These are phyloP conservation scores for Stemphylium beticola DNA, from an alignment of 2,329 filamentous ascomycete species.

Conservation along the genomic window DNA sequence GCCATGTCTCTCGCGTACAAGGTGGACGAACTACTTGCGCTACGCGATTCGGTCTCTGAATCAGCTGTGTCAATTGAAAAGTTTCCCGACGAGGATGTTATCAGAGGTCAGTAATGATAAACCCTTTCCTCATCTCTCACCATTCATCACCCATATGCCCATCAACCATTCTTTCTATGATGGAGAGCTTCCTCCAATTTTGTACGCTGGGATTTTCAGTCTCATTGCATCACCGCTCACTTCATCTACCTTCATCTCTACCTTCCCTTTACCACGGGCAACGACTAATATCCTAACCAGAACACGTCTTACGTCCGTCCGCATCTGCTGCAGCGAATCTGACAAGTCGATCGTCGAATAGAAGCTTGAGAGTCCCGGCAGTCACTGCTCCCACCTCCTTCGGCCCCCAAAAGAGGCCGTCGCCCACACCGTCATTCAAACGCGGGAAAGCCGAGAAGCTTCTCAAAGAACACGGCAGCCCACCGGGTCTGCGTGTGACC, in stretches of 20 bases:
- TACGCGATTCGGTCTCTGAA: conserved; percentile 51
- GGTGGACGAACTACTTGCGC: conserved; percentile 50
- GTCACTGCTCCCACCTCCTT: conserved; percentile 22
- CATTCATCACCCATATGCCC: conserved; percentile 18
- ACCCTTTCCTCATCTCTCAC: conserved; percentile 18
- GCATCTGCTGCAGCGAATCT: conserved; percentile 47
- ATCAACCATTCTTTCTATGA: background rate
- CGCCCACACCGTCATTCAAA: conserved; percentile 59
- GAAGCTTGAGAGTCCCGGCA: conserved; percentile 30
- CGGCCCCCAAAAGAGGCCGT: conserved; percentile 47
- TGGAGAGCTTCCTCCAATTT: background rate
- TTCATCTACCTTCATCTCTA: background rate
- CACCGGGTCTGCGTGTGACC: conserved; percentile 58
- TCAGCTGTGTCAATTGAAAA: conserved; percentile 51
- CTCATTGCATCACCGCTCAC: background rate
- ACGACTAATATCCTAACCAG: conserved; percentile 27
- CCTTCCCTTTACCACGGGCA: background rate
- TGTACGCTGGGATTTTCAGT: background rate
- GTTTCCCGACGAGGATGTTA: conserved; percentile 50
- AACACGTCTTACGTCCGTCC: conserved; percentile 51
- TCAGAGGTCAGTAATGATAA: conserved; percentile 47
- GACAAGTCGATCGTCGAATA: conserved; percentile 32
- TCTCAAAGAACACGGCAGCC: conserved; percentile 59
- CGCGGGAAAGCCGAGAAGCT: conserved; percentile 57
- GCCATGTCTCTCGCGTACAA: conserved; percentile 48